Percentiles rank a stretch among this genome's conserved stretches.
These are phyloP conservation scores for Zychaea mexicana DNA, from an alignment of 371 early-diverging fungal species.

Conservation along the genomic window DNA sequence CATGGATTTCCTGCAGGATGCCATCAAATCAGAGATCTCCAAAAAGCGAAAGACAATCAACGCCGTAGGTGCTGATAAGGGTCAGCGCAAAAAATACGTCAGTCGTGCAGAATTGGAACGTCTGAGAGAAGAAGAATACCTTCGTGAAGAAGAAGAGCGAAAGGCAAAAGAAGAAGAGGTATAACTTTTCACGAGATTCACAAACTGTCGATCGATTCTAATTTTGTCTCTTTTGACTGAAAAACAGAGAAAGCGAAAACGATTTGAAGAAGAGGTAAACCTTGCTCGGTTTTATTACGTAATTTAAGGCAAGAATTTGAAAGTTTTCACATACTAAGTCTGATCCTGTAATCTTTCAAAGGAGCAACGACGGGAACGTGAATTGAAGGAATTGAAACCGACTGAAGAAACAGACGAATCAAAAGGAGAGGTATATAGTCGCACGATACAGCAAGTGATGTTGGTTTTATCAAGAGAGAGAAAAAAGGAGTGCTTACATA, in stretches of 20 bases:
- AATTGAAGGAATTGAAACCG: constrained; percentile 22
- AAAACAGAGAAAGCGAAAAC: constrained; percentile 6
- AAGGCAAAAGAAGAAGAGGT: constrained; percentile 48
- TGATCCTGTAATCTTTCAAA: constrained; percentile 7
- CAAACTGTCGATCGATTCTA: too few relatives aligned
- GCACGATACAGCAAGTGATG: too few relatives aligned
- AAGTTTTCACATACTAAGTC: constrained; percentile 11
- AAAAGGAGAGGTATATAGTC: constrained; percentile 9
- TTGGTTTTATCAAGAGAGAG: not conserved
- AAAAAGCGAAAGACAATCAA: constrained; percentile 65
- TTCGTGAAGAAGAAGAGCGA: constrained; percentile 58
- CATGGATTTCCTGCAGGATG: constrained; percentile 70
- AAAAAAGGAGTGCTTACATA: not conserved
- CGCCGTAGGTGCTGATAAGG: constrained; percentile 27
- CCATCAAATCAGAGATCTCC: constrained; percentile 67
- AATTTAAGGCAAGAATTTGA: constrained; percentile 26
- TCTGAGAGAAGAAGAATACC: constrained; percentile 68
- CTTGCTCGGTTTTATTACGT: too few relatives aligned
- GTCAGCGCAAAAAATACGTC: constrained; percentile 68
- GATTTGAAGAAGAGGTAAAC: constrained; percentile 34
- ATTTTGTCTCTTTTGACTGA: not conserved
- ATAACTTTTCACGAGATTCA: too few relatives aligned
- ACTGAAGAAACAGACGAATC: constrained; percentile 19
- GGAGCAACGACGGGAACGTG: constrained; percentile 27
- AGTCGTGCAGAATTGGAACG: constrained; percentile 79